phyloP scores from a whole-genome alignment of 495 filamentous ascomycete species.

The Xylaria castorea region DNA sequence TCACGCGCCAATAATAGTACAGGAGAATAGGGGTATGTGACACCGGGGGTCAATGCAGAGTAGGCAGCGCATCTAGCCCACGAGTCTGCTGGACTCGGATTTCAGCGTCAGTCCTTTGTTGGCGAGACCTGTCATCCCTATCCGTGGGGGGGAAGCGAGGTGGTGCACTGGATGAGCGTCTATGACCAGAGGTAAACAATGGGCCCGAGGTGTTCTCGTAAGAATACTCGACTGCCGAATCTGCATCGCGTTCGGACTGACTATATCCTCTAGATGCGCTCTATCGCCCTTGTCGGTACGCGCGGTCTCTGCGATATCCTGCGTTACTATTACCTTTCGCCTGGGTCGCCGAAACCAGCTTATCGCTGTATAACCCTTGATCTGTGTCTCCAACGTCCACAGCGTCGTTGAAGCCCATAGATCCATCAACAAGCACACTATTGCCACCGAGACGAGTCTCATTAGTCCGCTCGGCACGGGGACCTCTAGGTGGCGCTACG shows the following conservation, averaged over 20 bases:
- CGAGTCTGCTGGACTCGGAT: neutral
- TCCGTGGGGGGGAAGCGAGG: neutral
- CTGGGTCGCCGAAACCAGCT: conserved; percentile 32
- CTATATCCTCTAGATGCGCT: neutral
- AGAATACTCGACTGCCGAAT: neutral
- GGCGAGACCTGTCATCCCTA: neutral
- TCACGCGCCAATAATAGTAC: conserved; percentile 16
- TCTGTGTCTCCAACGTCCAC: conserved; percentile 54
- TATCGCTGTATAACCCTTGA: conserved; percentile 53
- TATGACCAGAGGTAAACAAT: neutral
- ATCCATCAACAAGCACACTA: conserved; percentile 62
- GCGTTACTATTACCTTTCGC: conserved; percentile 30
- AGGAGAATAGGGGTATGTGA: neutral
- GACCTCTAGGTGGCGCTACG: conserved; percentile 34
- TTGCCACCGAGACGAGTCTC: conserved; percentile 52
- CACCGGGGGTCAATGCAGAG: neutral
- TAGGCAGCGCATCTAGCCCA: neutral
- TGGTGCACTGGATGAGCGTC: neutral
- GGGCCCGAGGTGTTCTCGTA: neutral
- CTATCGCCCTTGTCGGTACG: conserved; percentile 34
- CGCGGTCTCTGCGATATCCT: conserved; percentile 45
- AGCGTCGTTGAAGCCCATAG: conserved; percentile 65
- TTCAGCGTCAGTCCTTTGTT: neutral
- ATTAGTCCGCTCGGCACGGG: conserved; percentile 46
- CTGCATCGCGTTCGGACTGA: neutral